Percentiles rank a stretch among this genome's conserved stretches.
These are phyloP conservation scores for Persicaria tinctoria DNA, from an alignment of 148 eudicot genomes.

Conservation along the genomic window DNA sequence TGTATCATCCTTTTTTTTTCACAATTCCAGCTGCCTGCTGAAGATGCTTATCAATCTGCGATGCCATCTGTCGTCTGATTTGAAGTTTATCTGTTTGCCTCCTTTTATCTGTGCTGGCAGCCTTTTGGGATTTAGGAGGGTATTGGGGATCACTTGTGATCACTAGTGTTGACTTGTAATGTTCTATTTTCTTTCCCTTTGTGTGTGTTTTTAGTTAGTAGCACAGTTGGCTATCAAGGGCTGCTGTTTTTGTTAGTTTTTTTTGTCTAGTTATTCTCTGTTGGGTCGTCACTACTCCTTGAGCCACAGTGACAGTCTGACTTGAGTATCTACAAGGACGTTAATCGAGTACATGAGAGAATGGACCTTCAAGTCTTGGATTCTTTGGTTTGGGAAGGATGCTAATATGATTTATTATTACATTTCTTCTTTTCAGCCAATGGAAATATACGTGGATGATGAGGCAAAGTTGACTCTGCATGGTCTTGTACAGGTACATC, in stretches of 20 bases:
- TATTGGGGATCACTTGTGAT: not conserved
- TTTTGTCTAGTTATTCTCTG: not conserved
- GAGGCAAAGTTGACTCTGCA: conserved; percentile 97
- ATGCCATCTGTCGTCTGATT: conserved; percentile 13
- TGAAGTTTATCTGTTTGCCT: conserved; percentile 13
- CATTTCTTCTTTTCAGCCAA: conserved; percentile 85
- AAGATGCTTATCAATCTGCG: conserved; percentile 20
- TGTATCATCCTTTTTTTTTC: conserved; percentile 37
- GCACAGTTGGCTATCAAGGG: not conserved
- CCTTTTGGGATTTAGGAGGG: not conserved
- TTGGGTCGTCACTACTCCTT: conserved; percentile 9
- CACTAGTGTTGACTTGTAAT: not conserved
- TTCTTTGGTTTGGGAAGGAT: conserved; percentile 52
- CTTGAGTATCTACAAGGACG: conserved; percentile 37
- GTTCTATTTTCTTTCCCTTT: not conserved
- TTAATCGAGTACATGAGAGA: conserved; percentile 41
- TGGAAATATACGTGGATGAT: conserved; percentile 98
- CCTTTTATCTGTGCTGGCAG: conserved; percentile 6
- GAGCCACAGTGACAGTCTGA: not conserved
- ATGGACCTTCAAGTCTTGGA: conserved; percentile 60
- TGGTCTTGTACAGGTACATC: conserved; percentile 90
- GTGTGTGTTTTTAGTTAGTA: not conserved
- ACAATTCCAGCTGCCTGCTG: conserved; percentile 31
- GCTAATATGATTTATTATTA: conserved; percentile 66
- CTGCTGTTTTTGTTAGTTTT: not conserved